Evolutionary conservation across 306 rosid genomes (phyloP).

Genomic region (Hippophae gyantsensis): DNA sequence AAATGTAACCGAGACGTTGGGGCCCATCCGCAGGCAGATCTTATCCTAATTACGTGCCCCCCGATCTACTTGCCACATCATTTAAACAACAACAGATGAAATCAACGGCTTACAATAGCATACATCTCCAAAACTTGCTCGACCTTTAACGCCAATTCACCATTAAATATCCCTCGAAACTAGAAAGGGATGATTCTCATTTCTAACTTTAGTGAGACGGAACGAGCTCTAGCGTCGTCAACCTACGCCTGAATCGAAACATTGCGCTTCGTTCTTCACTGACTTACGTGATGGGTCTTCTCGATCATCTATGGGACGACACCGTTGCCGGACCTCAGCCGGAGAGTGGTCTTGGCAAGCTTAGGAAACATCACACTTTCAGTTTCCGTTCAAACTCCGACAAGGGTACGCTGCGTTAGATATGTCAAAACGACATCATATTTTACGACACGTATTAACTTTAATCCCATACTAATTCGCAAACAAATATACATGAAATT

Average conservation of each 20-base stretch:
- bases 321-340: slow-evolving; percentile 90
- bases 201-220: background rate
- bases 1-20: slow-evolving; percentile 9
- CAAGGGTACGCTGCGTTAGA: slow-evolving; percentile 52
- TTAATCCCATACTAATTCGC: too few relatives aligned
- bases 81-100: background rate
- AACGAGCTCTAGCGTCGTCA: background rate
- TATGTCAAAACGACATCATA: background rate
- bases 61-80: slow-evolving; percentile 47
- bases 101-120: slow-evolving; percentile 27
- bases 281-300: slow-evolving; percentile 47
- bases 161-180: slow-evolving; percentile 31
- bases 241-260: background rate
- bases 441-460: background rate
- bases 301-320: slow-evolving; percentile 96
- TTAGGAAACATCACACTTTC: slow-evolving; percentile 50
- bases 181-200: accelerated
- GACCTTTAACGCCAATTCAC: slow-evolving; percentile 32
- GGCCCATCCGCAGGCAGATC: slow-evolving; percentile 35
- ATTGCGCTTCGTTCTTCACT: background rate
- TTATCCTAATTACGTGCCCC: slow-evolving; percentile 40
- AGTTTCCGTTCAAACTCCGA: slow-evolving; percentile 31
- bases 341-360: slow-evolving; percentile 78
- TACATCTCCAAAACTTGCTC: slow-evolving; percentile 32
- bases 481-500: too few relatives aligned